Base-by-base conservation (phyloP, 441 rosid genomes). In the Pelargonium exstipulatum region DNA sequence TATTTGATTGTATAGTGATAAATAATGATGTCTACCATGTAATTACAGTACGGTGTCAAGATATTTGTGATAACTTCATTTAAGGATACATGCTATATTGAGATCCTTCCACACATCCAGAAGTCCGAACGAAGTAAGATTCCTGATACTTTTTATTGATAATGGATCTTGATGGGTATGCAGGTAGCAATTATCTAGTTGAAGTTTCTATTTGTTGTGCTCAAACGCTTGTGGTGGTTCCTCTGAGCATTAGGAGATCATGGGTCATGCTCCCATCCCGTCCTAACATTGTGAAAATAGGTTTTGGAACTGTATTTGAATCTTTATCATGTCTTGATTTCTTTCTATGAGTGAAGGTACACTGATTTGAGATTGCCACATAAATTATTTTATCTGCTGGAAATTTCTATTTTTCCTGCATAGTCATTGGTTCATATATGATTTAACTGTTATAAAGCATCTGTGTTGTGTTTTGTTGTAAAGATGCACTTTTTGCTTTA, bases 41-140 rank as follows among this genome's bases (percentile, higher is more conserved):
- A 35, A 65, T 14, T 65, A 22, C 55, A 65, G 68, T 62, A 18
- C 71, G 93, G 90, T 7, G 84, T 88, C 22, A 88, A 82, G 78
- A 86, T 88, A 80, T 79, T 88, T 66, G 89, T 88, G 73, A 83
- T 88, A 70, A 86, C 90, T 62, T 88, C 93, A 53, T 88, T 88
- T 82, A 88, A 86, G 78, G 93, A 88, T 79, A 88, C 90, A 17
- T 88, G 92, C 79, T 84, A 80, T 79, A 88, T 86, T 71, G 92
- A 88, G 84, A 88, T 88, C 69, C 80, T 84, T 70, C 92, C 90
- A 20, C 70, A 68, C 40, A 74, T 71, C 70, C 79, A 81, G 68
- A 82, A 71, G 76, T 84, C 90, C 46, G 83, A 73, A 51, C 81
- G 87, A 82, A 87, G 92, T 88, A 81, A 57, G 62, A 57, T 57